Percentiles rank a stretch among this genome's conserved stretches.
Conservation (phyloP, 371 early-diverging fungal genomes). For the Rhizopus delemar region DNA sequence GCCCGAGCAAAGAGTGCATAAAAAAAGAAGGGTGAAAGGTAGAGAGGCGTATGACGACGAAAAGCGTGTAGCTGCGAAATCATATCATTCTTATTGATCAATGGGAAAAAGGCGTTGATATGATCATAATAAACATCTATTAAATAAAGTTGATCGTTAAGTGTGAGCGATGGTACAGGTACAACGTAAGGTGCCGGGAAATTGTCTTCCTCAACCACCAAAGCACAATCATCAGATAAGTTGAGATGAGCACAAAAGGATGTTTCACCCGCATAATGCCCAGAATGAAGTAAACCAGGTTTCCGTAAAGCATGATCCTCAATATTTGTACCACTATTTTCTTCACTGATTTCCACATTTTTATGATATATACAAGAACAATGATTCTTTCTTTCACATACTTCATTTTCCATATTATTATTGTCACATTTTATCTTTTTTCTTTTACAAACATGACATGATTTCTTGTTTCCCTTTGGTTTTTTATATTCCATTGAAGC, state of each 20-base stretch:
- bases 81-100: slow-evolving; percentile 45
- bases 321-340: no score
- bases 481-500: background rate
- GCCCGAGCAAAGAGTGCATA: slow-evolving; percentile 47
- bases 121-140: slow-evolving; percentile 56
- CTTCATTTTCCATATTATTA: slow-evolving; percentile 11
- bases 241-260: slow-evolving; percentile 23
- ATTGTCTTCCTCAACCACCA: slow-evolving; percentile 7
- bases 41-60: slow-evolving; percentile 10
- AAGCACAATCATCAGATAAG: background rate
- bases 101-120: slow-evolving; percentile 56
- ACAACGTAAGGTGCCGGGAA: slow-evolving; percentile 10
- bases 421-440: slow-evolving; percentile 26
- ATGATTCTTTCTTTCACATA: slow-evolving; percentile 10
- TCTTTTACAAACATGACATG: slow-evolving; percentile 25
- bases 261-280: slow-evolving; percentile 29
- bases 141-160: slow-evolving; percentile 32
- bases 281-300: slow-evolving; percentile 19
- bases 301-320: slow-evolving; percentile 15
- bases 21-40: slow-evolving; percentile 43
- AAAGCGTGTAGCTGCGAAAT: slow-evolving; percentile 20
- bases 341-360: slow-evolving; percentile 3
- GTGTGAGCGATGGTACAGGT: slow-evolving; percentile 13
- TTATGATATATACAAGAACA: slow-evolving; percentile 23
- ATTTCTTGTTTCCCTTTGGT: slow-evolving; percentile 9